Conservation (phyloP, 176 grass and related monocot species). For the Chloris gayana region DNA sequence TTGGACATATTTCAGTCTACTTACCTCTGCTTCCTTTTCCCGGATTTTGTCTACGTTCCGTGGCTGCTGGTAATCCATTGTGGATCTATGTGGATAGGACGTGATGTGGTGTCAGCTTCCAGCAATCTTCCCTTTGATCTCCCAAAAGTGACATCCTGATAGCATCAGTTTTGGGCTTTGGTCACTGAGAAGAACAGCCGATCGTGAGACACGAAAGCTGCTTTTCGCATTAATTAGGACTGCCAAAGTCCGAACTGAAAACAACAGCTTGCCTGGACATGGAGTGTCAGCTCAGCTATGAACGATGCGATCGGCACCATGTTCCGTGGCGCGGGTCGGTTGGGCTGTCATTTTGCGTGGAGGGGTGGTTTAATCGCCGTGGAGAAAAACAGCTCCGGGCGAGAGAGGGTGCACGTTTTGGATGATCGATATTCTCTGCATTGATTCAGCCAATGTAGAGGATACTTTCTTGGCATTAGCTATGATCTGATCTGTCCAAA, state of each 20-base stretch:
- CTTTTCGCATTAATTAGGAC: not conserved
- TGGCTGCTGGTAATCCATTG: not conserved
- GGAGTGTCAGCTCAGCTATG: not conserved
- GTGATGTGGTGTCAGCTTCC: not conserved
- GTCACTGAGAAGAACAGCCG: not conserved
- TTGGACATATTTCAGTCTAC: not conserved
- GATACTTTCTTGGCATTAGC: no score
- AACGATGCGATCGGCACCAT: not conserved
- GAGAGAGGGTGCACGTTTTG: not conserved
- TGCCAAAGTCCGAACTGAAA: not conserved
- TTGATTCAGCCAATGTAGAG: no score
- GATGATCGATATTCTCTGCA: no score
- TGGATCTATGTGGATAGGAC: not conserved
- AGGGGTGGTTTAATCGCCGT: not conserved
- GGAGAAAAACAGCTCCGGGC: not conserved
- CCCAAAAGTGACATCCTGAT: constrained; percentile 6
- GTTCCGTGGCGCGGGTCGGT: not conserved
- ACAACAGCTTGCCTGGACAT: not conserved
- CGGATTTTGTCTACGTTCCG: not conserved
- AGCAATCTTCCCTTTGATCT: constrained; percentile 35
- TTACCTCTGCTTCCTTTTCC: not conserved
- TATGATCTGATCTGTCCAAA: no score
- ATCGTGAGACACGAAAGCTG: not conserved
- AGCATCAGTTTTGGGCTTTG: not conserved
- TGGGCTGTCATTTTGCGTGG: not conserved